Base-by-base conservation (phyloP, 345 rosid genomes). In the Conringia planisiliqua region DNA sequence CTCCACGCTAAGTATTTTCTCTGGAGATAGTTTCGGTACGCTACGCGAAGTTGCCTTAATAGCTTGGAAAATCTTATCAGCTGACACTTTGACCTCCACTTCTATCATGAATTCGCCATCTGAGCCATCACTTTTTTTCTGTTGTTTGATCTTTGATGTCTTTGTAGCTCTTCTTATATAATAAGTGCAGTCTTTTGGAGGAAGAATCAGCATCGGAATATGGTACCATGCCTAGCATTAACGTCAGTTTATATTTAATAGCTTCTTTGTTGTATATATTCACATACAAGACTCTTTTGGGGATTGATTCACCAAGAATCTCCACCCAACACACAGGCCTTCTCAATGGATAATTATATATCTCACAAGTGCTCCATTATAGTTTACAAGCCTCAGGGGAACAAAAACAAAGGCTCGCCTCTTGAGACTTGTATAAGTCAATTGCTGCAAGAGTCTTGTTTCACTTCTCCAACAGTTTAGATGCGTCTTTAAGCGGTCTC, bases 21-120 rank as follows among this genome's bases (percentile, higher is more conserved):
- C 71, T 54, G 77, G 77, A 63, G 71, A 64, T 30, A 73, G 55
- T n/a, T 73, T 54, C n/a, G 77, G 71, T 73, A 63, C 77, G 3
- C 71, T 73, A 3, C 36, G 71, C 1, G 77, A 73, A 52, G 71
- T 73, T 2, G 56, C 70, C 64, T 73, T 73, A 12, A 73, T 63
- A 47, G 71, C 77, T 64, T 73, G 56, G 57, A 73, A 73, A 22
- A 73, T 73, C 50, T 63, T 72, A 24, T 72, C 68, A 72, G 76
- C 76, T 50, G 68, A 36, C 2, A 72, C 76, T 27, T 72, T 50
- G 35, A 50, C 27, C 42, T 72, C 69, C 22, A 72, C 68, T 27
- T 71, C 68, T 48, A 71, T 60, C 68, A 71, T 71, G 38, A 68
- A 71, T 60, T 60, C 10, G 75, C 68, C 29, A 71, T 60, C 60